These are phyloP conservation scores for Lathyrus tuberosus DNA, from an alignment of 306 rosid species.

Conservation along the genomic window DNA sequence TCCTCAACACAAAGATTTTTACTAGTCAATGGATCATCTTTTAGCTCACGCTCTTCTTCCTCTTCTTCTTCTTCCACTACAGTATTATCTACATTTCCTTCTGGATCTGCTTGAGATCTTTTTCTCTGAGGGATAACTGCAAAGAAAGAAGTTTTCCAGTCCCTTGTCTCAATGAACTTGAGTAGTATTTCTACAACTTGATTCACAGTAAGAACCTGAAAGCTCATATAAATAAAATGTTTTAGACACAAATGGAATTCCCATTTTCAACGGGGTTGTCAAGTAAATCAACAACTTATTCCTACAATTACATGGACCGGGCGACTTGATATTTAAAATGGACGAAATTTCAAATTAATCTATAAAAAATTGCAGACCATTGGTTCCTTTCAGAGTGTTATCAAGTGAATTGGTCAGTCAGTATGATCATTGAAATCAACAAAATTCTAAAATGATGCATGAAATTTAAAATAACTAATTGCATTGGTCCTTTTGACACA, in stretches of 20 bases:
- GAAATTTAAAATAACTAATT: background rate
- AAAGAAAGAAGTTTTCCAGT: constrained; percentile 83
- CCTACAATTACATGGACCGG: background rate
- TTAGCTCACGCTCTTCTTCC: background rate
- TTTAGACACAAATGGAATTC: constrained; percentile 14
- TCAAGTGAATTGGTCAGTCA: background rate
- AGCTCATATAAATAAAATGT: constrained; percentile 33
- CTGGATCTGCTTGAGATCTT: constrained; percentile 58
- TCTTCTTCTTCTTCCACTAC: constrained; percentile 34
- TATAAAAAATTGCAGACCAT: background rate
- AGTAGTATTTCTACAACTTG: constrained; percentile 71
- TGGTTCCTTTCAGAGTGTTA: background rate
- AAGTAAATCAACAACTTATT: background rate
- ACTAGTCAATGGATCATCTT: constrained; percentile 33
- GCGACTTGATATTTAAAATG: background rate
- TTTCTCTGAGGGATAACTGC: constrained; percentile 87
- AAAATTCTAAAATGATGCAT: background rate
- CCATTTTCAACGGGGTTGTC: background rate
- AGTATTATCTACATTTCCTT: constrained; percentile 43
- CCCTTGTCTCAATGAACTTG: constrained; percentile 75
- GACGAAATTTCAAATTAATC: background rate
- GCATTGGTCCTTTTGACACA: background rate
- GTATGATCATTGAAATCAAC: background rate
- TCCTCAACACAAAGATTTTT: constrained; percentile 33
- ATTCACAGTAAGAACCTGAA: constrained; percentile 93